Base-by-base conservation (phyloP, 2,329 filamentous ascomycete genomes). In the Sclerotinia borealis region DNA sequence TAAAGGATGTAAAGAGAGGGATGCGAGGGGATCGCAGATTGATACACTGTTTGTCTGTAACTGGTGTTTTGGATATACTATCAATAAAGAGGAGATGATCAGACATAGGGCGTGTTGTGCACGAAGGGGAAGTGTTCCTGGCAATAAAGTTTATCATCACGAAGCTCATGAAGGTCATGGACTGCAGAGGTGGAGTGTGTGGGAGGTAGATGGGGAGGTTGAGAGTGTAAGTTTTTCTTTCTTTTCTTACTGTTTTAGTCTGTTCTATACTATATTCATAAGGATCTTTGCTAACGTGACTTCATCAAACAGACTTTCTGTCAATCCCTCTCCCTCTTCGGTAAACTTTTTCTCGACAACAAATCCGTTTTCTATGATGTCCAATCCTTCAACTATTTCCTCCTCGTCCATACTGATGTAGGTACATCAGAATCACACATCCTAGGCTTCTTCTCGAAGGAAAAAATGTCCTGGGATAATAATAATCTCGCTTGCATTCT, bases 281-380 rank as follows among this genome's bases (percentile, higher is more conserved):
- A 36, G 17, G n/a, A 49, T 15, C 55, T 45, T 22, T 36, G 36
- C 36, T 50, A 50, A 56, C 15, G 7, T 47, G 13, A n/a, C 27
- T 6, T 27, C 13, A 17, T 11, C 19, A 10, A 31, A 45, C 19
- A 88, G 83, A 83, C 97, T 36, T 98, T 96, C 75, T 93, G 92
- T 69, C 95, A 98, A 77, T 96, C 97, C 71, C 83, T 99, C 15
- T 97, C 91, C 11, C 87, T 99, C 51, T 97, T 98, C 75, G 93
- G 92, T 34, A 99, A 98, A 77, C 85, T 99, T 50, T 99, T 98
- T 76, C 89, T 99, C 68, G 93, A 98, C 76, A 96, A 96, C 74
- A 99, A 99, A 74, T 96, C 92, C 9, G 93, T 99, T 70, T 98
- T 97, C 78, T 99, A 96, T 79, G 95, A 99, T 73, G 93, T 97